Base-by-base conservation (phyloP, 768 basidiomycete species). In the Piloderma croceum region DNA sequence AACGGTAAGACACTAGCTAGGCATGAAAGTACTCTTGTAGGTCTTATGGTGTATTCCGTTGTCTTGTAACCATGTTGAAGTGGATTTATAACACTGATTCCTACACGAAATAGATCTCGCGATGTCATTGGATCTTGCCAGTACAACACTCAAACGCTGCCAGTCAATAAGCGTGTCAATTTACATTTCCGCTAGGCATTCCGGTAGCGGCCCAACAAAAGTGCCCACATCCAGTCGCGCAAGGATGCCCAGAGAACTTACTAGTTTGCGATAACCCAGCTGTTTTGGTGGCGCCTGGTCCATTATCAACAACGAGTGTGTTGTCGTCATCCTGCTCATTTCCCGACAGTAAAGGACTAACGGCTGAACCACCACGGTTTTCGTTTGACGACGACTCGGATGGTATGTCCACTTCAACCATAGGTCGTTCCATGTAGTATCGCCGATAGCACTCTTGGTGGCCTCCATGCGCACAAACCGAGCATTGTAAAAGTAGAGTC, bases 181-280 rank as follows among this genome's bases (percentile, higher is more conserved):
- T n/a, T n/a, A n/a, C n/a, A n/a, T n/a, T n/a, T n/a, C n/a, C n/a
- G n/a, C n/a, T n/a, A n/a, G n/a, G n/a, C n/a, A n/a, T n/a, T n/a
- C n/a, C n/a, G n/a, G n/a, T 29, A 9, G 69, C 66, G 12, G 73
- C 75, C 85, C 85, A 89, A 49, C 87, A 90, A 48, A 72, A 73
- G 62, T 90, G 88, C 0, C 88, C 87, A 60, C 87, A 90, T 4
- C 87, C 88, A 31, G 84, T 75, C 11, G 84, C 83, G 60, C 88
- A 90, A 0, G 69, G 71, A 54, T 83, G 80, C 3, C 80, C 85
- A 10, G 63, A 54, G 24, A 76, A 52, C 36, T 49, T 60, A 13
- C 47, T 41, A 25, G 43, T 23, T 20, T 31, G 29, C 34, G 31
- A 23, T 20, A 38, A 33, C 25, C 43, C 48, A 21, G 49, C 42